Conservation (phyloP, 140 eudicot genomes). For the Cichorium intybus region DNA sequence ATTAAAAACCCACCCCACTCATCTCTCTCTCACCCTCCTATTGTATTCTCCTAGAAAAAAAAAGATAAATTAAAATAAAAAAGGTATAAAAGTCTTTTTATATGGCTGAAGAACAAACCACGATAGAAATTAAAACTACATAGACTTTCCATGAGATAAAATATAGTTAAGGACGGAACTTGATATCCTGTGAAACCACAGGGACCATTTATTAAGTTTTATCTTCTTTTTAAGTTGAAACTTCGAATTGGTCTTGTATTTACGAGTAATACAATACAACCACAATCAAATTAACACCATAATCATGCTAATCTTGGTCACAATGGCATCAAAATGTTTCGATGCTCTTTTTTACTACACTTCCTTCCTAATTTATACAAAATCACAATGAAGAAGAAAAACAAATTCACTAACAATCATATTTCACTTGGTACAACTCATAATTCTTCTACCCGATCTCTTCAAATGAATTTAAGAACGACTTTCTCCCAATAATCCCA, state of each 20-base stretch:
- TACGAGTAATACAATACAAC: not conserved
- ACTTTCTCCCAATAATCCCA: conserved; percentile 47
- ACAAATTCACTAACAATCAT: not conserved
- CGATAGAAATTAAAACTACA: no score
- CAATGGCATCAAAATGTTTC: conserved; percentile 6
- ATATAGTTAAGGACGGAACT: no score
- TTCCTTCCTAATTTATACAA: conserved; percentile 5
- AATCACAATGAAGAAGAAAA: not conserved
- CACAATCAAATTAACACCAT: not conserved
- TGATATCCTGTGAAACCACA: no score
- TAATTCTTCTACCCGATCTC: conserved; percentile 5
- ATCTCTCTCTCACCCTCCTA: no score
- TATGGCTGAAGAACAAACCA: no score
- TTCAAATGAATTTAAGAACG: conserved; percentile 24
- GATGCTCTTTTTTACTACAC: conserved; percentile 5
- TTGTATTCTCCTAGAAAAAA: no score
- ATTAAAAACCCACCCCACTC: no score
- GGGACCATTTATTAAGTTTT: no score
- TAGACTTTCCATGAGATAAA: no score
- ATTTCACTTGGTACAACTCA: not conserved
- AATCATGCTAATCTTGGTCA: conserved; percentile 9
- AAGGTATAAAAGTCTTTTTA: no score
- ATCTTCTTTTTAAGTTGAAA: no score
- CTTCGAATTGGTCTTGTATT: not conserved
- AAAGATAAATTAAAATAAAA: no score